Conservation (phyloP, 306 rosid species). For the Glycine tomentella region DNA sequence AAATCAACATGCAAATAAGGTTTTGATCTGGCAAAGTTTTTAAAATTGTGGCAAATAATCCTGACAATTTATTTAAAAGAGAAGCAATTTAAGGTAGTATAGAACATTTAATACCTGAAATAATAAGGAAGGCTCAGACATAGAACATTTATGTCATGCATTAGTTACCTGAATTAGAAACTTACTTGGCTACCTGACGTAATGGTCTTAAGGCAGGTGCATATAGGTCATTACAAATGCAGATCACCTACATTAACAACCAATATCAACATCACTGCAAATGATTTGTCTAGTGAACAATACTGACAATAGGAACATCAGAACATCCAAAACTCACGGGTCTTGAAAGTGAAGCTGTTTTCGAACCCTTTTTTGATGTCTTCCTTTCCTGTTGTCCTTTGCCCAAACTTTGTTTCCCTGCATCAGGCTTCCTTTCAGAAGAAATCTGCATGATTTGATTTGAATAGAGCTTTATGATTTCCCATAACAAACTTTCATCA, state of each 20-base stretch:
- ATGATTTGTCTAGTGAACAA: slow-evolving; percentile 35
- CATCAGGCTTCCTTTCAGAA: slow-evolving; percentile 73
- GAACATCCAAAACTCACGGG: slow-evolving; percentile 78
- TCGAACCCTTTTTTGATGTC: slow-evolving; percentile 69
- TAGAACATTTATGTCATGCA: slow-evolving; percentile 26
- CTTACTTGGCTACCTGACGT: slow-evolving; percentile 94
- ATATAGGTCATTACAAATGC: slow-evolving; percentile 96
- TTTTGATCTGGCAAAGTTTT: slow-evolving; percentile 5
- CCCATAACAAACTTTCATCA: slow-evolving; percentile 26
- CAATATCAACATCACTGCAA: slow-evolving; percentile 38
- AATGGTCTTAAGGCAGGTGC: slow-evolving; percentile 92
- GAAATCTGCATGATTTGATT: slow-evolving; percentile 60
- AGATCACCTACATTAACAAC: slow-evolving; percentile 72
- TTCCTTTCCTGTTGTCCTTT: slow-evolving; percentile 64
- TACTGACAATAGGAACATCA: slow-evolving; percentile 41
- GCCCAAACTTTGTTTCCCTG: slow-evolving; percentile 60
- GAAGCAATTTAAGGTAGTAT: neutral
- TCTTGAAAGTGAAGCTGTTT: slow-evolving; percentile 68
- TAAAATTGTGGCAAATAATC: slow-evolving; percentile 10
- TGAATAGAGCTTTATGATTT: slow-evolving; percentile 37
- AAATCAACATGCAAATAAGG: neutral
- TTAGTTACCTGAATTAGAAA: slow-evolving; percentile 42
- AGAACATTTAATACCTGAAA: neutral
- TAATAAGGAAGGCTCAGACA: neutral
- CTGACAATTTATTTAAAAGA: neutral